A percentile compares a stretch with the other conserved stretches of the same genome.
Evolutionary conservation across 106 monocot species (phyloP).

Genomic region (Ottelia alismoides): DNA sequence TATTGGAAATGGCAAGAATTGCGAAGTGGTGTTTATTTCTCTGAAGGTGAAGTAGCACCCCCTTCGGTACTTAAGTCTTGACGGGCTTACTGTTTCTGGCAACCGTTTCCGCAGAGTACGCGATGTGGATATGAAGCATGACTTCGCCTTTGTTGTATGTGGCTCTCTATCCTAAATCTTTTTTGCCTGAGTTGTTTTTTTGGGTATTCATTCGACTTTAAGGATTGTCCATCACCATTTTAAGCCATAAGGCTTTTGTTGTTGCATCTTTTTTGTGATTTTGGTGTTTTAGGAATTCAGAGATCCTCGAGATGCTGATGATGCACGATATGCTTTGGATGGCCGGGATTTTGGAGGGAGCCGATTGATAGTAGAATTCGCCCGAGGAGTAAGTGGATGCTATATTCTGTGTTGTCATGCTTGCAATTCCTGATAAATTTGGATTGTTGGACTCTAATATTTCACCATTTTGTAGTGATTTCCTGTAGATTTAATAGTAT

Average conservation of each 20-base stretch:
- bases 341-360: constrained; percentile 87
- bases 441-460: no score
- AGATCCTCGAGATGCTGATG: constrained; percentile 90
- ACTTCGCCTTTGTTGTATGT: constrained; percentile 97
- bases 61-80: constrained; percentile 61
- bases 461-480: neutral
- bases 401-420: no score
- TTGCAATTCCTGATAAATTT: no score
- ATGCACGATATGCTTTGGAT: constrained; percentile 70
- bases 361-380: constrained; percentile 80
- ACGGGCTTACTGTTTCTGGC: constrained; percentile 93
- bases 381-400: constrained; percentile 46
- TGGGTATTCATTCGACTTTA: neutral
- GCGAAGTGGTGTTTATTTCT: constrained; percentile 67
- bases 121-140: constrained; percentile 99
- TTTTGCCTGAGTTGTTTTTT: neutral
- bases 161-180: neutral
- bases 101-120: constrained; percentile 98
- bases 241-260: constrained; percentile 5
- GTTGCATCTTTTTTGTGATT: constrained; percentile 7
- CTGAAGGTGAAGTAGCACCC: constrained; percentile 53
- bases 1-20: constrained; percentile 74
- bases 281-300: constrained; percentile 56
- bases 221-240: constrained; percentile 3
- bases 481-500: neutral